Conservation (phyloP, 257 asterid genomes). For the Solanum corneliomulleri region DNA sequence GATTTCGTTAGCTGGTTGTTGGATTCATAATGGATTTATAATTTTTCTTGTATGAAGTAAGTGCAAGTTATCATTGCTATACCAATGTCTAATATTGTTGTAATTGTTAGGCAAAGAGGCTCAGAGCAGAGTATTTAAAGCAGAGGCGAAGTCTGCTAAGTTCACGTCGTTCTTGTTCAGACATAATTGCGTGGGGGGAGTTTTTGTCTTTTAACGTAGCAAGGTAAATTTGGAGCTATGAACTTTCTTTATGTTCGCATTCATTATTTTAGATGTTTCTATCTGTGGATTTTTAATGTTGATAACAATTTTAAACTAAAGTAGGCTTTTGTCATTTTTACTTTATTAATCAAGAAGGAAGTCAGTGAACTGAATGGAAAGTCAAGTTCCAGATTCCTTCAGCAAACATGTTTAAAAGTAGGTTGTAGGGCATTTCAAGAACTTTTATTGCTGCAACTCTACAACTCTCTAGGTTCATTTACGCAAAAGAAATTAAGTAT, state of each 20-base stretch:
- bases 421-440: not conserved
- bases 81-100: not conserved
- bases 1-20: not conserved
- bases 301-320: not conserved
- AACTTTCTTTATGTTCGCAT: not conserved
- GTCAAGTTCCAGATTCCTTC: not conserved
- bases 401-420: not conserved
- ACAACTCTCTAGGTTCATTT: not conserved
- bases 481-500: not conserved
- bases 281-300: not conserved
- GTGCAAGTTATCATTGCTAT: not conserved
- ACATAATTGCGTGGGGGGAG: slow-evolving; percentile 1
- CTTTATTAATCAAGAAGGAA: not conserved
- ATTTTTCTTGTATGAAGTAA: not conserved
- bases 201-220: not conserved
- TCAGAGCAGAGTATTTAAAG: slow-evolving; percentile 9
- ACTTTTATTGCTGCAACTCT: not conserved
- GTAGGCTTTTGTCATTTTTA: not conserved
- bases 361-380: not conserved
- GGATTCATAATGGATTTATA: not conserved
- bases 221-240: slow-evolving; percentile 1
- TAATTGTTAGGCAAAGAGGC: slow-evolving; percentile 1
- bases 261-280: not conserved
- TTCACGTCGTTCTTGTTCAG: not conserved
- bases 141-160: not conserved